A percentile compares a stretch with the other conserved stretches of the same genome.
phyloP scores from a whole-genome alignment of 192 early-diverging fungal species.

The Backusella macrospora region DNA sequence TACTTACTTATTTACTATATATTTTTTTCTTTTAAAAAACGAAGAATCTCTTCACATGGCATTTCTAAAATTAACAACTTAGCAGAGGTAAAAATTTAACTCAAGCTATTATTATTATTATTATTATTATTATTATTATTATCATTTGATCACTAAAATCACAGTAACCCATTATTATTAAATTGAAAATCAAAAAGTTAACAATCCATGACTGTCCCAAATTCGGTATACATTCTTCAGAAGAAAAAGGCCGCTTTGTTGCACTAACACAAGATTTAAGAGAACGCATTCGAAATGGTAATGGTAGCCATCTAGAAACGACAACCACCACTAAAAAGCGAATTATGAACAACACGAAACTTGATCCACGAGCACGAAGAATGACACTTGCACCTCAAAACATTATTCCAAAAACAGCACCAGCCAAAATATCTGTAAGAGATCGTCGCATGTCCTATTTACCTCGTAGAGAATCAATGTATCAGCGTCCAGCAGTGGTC shows the following conservation, averaged over 20 bases:
- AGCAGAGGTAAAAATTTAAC: not conserved
- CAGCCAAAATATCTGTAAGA: not conserved
- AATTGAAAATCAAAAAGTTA: not conserved
- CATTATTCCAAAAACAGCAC: not conserved
- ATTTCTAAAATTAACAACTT: not conserved
- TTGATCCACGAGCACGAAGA: not conserved
- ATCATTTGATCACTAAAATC: too few species aligned
- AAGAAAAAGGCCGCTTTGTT: not conserved
- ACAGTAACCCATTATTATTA: too few species aligned
- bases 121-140: too few species aligned
- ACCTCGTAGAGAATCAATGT: not conserved
- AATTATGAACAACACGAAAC: not conserved
- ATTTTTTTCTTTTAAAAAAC: not conserved
- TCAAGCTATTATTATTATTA: too few species aligned
- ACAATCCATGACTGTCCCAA: not conserved
- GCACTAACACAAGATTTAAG: constrained; percentile 6
- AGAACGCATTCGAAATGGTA: not conserved
- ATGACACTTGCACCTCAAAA: constrained; percentile 10
- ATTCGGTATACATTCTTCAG: not conserved
- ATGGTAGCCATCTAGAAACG: not conserved
- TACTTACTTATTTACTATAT: too few species aligned
- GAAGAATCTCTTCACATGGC: not conserved
- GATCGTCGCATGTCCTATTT: constrained; percentile 20
- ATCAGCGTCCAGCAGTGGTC: not conserved
- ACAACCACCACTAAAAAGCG: not conserved